Conservation (phyloP, 495 filamentous ascomycete species). For the Penicillium longicatenatum region DNA sequence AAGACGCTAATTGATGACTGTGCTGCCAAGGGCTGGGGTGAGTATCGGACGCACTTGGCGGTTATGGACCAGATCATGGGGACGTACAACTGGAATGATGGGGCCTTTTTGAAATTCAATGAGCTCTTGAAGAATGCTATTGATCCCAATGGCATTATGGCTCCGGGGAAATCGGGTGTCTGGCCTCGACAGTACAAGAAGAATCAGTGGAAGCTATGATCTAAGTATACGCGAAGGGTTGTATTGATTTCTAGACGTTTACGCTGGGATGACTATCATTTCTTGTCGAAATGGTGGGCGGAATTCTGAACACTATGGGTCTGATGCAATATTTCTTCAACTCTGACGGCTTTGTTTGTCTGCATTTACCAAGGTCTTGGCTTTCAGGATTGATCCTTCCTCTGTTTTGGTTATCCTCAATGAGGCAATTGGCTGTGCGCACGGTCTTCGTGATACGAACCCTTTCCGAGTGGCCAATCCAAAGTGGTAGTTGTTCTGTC, state of each 20-base stretch:
- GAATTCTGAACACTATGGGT: too few species aligned
- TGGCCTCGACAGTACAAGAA: slow-evolving; percentile 42
- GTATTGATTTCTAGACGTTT: too few species aligned
- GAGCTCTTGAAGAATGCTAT: slow-evolving; percentile 58
- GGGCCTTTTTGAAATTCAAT: slow-evolving; percentile 52
- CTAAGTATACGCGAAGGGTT: not conserved
- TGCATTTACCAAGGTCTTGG: too few species aligned
- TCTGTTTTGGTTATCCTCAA: too few species aligned
- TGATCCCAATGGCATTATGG: slow-evolving; percentile 61
- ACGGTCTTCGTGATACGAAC: not conserved
- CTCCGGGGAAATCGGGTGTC: slow-evolving; percentile 57
- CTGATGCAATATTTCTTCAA: too few species aligned
- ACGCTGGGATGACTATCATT: too few species aligned
- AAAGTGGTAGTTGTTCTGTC: not conserved
- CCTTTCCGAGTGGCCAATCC: not conserved
- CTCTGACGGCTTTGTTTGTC: not conserved
- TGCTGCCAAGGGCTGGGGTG: slow-evolving; percentile 54
- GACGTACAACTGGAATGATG: slow-evolving; percentile 58
- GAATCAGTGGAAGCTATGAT: not conserved
- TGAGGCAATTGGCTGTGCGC: too few species aligned
- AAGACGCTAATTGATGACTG: slow-evolving; percentile 46
- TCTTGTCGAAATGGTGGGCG: too few species aligned
- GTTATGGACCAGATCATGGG: slow-evolving; percentile 58
- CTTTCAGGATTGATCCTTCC: too few species aligned
- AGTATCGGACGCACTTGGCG: slow-evolving; percentile 59